These are phyloP conservation scores for Aurantiochytrium sp. DNA, from an alignment of 108 stramenopile genomes.

Conservation along the genomic window DNA sequence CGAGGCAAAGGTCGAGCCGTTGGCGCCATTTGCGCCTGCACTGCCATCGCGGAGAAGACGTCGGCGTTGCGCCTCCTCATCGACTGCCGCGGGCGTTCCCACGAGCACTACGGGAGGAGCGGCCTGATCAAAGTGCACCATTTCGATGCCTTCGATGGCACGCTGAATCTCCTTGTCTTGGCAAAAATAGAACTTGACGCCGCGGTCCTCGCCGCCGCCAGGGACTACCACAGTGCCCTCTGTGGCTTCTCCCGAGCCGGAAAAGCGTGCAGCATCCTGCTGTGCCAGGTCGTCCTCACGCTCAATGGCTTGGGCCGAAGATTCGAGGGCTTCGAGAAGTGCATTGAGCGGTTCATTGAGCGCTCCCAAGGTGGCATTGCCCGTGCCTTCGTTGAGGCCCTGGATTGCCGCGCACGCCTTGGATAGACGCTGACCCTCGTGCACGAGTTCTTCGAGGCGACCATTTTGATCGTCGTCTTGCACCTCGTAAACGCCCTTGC, in stretches of 20 bases:
- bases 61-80: neutral
- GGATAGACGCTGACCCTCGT: neutral
- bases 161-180: conserved; percentile 8
- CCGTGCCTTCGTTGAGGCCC: neutral
- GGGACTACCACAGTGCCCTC: neutral
- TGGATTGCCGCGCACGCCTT: conserved; percentile 4
- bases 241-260: neutral
- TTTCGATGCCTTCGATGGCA: conserved; percentile 11
- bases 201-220: neutral
- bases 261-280: neutral
- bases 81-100: neutral
- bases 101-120: neutral
- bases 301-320: neutral
- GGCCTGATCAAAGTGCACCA: neutral
- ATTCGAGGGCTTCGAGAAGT: neutral
- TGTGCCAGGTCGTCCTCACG: neutral
- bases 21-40: neutral
- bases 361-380: neutral
- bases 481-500: neutral
- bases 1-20: neutral
- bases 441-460: neutral
- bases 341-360: neutral
- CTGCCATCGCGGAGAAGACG: neutral
- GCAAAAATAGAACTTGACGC: conserved; percentile 15
- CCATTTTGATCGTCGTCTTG: neutral